phyloP scores from a whole-genome alignment of 208 protist species.

The Naegleria gruberi region DNA sequence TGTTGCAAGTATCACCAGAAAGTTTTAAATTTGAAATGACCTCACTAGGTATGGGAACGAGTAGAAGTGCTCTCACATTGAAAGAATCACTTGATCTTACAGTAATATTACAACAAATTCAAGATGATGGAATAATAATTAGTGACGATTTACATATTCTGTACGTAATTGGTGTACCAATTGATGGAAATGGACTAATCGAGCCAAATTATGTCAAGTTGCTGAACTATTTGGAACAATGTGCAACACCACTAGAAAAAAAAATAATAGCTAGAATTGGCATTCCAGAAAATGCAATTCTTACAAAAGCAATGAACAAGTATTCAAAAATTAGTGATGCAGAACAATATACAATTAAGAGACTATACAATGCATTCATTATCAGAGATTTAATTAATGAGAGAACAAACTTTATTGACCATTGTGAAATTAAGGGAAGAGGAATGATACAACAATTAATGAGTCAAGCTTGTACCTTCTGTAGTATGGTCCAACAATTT shows the following conservation, averaged over 20 bases:
- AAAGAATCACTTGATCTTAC: background rate
- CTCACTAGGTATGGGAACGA: background rate
- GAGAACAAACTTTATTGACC: background rate
- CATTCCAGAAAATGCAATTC: background rate
- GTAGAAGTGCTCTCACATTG: background rate
- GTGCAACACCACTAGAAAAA: background rate
- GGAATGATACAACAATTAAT: background rate
- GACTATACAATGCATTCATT: constrained; percentile 15
- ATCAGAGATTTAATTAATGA: background rate
- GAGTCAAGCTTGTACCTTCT: background rate
- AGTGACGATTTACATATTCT: background rate
- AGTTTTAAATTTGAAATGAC: background rate
- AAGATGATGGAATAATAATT: constrained; percentile 9
- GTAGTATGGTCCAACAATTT: background rate
- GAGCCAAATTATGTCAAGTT: background rate
- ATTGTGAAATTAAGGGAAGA: background rate
- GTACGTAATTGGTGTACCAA: background rate
- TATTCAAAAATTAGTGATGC: background rate
- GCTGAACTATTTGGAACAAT: background rate
- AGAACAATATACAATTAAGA: background rate
- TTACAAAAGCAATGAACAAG: background rate
- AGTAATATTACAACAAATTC: background rate
- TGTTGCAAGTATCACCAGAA: background rate
- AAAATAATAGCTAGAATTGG: background rate
- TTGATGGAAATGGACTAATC: background rate